phyloP scores from a whole-genome alignment of 2,329 filamentous ascomycete species.

The Dactylella cylindrospora region DNA sequence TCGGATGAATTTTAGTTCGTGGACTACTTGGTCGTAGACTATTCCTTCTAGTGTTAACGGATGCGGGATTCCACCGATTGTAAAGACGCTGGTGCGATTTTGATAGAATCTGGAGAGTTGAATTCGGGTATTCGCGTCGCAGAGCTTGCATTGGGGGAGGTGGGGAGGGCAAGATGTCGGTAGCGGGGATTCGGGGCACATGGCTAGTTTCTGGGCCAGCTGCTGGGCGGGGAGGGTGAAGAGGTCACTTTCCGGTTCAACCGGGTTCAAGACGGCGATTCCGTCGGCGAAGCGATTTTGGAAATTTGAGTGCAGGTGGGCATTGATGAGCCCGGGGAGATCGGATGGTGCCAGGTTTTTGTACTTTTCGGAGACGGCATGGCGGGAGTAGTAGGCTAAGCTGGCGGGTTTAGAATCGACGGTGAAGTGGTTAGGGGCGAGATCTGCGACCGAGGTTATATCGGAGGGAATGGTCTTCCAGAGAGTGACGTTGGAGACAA shows the following conservation, averaged over 20 bases:
- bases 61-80: conserved; percentile 84
- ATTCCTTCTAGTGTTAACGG: conserved; percentile 80
- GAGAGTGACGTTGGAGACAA: conserved; percentile 60
- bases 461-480: conserved; percentile 52
- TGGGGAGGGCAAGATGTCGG: conserved; percentile 84
- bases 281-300: conserved; percentile 75
- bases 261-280: conserved; percentile 77
- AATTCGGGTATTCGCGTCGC: conserved; percentile 68
- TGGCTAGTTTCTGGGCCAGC: conserved; percentile 72
- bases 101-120: conserved; percentile 59
- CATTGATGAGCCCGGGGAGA: conserved; percentile 75
- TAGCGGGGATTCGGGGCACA: conserved; percentile 73
- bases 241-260: conserved; percentile 71
- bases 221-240: conserved; percentile 70
- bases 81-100: conserved; percentile 73
- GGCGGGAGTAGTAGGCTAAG: conserved; percentile 75
- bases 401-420: conserved; percentile 66
- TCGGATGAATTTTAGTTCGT: conserved; percentile 67
- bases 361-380: conserved; percentile 67
- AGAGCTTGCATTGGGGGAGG: conserved; percentile 70
- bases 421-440: conserved; percentile 47
- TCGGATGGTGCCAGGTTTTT: conserved; percentile 58
- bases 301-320: conserved; percentile 82
- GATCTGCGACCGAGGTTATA: conserved; percentile 50
- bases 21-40: conserved; percentile 58